Evolutionary conservation across 495 filamentous ascomycete genomes (phyloP), one percentile per base, ranked within the genome.

Genomic region (Hypomontagnella submonticulosa): DNA sequence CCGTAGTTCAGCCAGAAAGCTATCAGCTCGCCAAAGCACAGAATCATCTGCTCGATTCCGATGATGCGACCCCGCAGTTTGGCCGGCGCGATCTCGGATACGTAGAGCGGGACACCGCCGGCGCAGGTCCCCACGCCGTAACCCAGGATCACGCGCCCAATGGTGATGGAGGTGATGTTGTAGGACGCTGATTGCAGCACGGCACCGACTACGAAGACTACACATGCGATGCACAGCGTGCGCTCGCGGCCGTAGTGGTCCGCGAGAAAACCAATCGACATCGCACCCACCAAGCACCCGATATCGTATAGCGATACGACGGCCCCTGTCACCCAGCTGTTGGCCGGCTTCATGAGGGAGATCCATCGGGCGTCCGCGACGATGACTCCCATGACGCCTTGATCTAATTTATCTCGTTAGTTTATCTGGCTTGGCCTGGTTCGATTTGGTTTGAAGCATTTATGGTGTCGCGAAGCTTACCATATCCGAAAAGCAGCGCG

Each of bases 91-190:
- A 83, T 83, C 18, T 83, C 83, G 13, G 84, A 73, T 1, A 77
- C 79, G 53, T 84, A 85, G 0, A 79, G 32, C 0, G 68, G 68
- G 6, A 71, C 68, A 37, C 84, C 75, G 74, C 83, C 84, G 4
- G 83, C 81, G 8, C 82, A 83, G 34, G 76, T 77, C 10, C 83
- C 83, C 15, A 86, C 83, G 5, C 83, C 82, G 34, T 84, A 76
- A 1, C 83, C 83, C 8, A 85, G 77, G 7, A 86, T 71, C 4
- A 85, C 71, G 30, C 83, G 73, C 0, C 83, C 82, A 13, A 83
- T 71, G 5, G 78, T 76, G 66, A 84, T 82, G 54, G 84, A 80
- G 7, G 73, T 72, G 41, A 86, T 61, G 5, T 76, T 75, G 53
- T 72, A 84, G 1, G 83, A 69, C 11, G 73, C 66, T 4, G 80